phyloP scores from a whole-genome alignment of 768 basidiomycete species.

The Lactarius deliciosus region DNA sequence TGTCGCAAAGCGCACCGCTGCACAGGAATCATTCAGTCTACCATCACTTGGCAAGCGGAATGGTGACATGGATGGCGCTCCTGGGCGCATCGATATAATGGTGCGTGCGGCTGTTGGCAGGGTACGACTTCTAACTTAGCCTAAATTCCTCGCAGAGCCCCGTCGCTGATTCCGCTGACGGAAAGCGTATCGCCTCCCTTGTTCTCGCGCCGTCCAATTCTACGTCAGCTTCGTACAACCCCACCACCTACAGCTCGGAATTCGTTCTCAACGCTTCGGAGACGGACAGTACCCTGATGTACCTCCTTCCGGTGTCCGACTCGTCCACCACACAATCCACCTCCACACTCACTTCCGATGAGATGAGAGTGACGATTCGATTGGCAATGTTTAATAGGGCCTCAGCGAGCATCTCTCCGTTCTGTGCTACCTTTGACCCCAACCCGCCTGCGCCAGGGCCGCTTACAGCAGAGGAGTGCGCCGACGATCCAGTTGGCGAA shows the following conservation, averaged over 20 bases:
- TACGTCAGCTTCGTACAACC: constrained; percentile 2
- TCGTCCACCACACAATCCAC: constrained; percentile 9
- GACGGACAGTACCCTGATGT: constrained; percentile 35
- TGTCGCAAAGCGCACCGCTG: constrained; percentile 21
- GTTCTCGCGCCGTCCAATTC: constrained; percentile 34
- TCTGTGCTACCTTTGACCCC: constrained; percentile 64
- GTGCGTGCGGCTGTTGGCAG: constrained; percentile 36
- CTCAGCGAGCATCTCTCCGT: constrained; percentile 40
- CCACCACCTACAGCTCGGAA: constrained; percentile 9
- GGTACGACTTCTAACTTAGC: constrained; percentile 4
- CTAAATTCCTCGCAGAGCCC: constrained; percentile 35
- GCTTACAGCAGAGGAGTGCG: constrained; percentile 51
- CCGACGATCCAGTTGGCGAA: constrained; percentile 22
- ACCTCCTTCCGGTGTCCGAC: constrained; percentile 29
- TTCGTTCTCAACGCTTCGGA: constrained; percentile 39
- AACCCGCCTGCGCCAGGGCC: constrained; percentile 48
- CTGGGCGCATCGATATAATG: constrained; percentile 51
- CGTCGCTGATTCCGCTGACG: constrained; percentile 37
- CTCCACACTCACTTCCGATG: constrained; percentile 23
- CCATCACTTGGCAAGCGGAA: constrained; percentile 13
- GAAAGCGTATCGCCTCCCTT: constrained; percentile 43
- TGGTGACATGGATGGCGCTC: constrained; percentile 32
- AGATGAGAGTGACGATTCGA: constrained; percentile 44
- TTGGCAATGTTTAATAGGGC: constrained; percentile 44
- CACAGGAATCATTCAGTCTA: constrained; percentile 22